Evolutionary conservation across 768 basidiomycete species (phyloP), one percentile per base, ranked within the genome.

Genomic region (Fomitopsis pulvina): DNA sequence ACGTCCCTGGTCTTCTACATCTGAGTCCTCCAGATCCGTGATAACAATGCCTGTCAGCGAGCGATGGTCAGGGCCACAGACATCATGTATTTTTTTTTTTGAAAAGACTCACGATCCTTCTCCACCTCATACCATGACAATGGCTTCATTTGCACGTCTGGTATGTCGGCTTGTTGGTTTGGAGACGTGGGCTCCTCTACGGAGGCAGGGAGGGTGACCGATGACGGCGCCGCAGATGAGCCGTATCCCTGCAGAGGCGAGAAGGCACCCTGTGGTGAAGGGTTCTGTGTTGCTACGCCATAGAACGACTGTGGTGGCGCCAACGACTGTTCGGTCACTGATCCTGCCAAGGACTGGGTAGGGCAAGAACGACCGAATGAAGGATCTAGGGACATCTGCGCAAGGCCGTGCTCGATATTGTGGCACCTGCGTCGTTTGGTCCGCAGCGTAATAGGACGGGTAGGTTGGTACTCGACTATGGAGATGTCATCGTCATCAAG

Each of bases 91-190:
- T n/a, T n/a, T n/a, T n/a, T n/a, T n/a, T n/a, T n/a, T n/a, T 53
- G 12, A 41, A 41, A 20, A 41, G 59, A 74, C 81, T 57, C 64
- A 88, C 87, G 70, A 60, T 85, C 78, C 55, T 77, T 81, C 59
- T 85, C 85, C 4, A 78, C 74, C 60, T 84, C 83, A 59, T 81
- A 85, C 81, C 81, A 85, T 26, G 80, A 77, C 8, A 72, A 71
- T 8, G 63, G 57, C 52, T 78, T 80, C 86, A 89, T 89, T 41
- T 72, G 76, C 2, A 81, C 69, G 48, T 87, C 85, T 18, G 68
- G 74, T 8, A 68, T 57, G n/a, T 57, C 57, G 28, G 30, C 37
- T 12, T 27, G 52, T 16, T 40, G 34, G 32, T 55, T 53, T 24
- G 64, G 60, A 6, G 60, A 57, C 2, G 54, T 50, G 18, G 66